Percentiles rank a stretch among this genome's conserved stretches.
Conservation (phyloP, 2,329 filamentous ascomycete species). For the Fusarium napiforme region DNA sequence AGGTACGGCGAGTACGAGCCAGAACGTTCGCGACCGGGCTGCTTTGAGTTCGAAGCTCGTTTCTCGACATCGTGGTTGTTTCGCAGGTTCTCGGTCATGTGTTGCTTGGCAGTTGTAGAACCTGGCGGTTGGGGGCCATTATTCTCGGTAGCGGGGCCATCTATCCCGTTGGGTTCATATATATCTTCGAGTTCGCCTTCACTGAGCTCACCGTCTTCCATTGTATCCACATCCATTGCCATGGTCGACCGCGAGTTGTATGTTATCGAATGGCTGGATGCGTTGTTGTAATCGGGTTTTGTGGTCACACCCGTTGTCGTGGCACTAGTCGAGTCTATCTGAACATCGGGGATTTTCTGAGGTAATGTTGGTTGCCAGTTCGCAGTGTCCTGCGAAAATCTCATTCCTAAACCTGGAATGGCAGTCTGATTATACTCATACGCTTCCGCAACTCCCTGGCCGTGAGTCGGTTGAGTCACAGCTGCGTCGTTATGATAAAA, state of each 20-base stretch:
- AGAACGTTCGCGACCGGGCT: conserved; percentile 56
- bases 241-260: conserved; percentile 7
- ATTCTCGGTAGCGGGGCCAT: neutral
- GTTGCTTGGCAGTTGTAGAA: neutral
- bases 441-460: conserved; percentile 20
- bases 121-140: neutral
- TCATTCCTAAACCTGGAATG: conserved; percentile 51
- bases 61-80: neutral
- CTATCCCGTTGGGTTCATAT: conserved; percentile 57
- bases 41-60: conserved; percentile 4
- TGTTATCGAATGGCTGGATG: neutral
- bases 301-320: neutral
- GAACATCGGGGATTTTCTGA: conserved; percentile 8
- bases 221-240: conserved; percentile 30
- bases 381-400: conserved; percentile 34
- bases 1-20: conserved; percentile 65
- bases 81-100: neutral
- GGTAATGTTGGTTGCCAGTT: conserved; percentile 31
- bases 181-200: conserved; percentile 72
- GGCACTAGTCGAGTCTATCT: neutral
- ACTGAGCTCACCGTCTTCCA: conserved; percentile 81
- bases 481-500: conserved; percentile 17
- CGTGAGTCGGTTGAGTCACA: conserved; percentile 11
- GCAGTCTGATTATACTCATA: conserved; percentile 45
- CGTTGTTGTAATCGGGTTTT: neutral